Evolutionary conservation across 441 rosid genomes (phyloP).

Genomic region (Rhodomyrtus psidioides): DNA sequence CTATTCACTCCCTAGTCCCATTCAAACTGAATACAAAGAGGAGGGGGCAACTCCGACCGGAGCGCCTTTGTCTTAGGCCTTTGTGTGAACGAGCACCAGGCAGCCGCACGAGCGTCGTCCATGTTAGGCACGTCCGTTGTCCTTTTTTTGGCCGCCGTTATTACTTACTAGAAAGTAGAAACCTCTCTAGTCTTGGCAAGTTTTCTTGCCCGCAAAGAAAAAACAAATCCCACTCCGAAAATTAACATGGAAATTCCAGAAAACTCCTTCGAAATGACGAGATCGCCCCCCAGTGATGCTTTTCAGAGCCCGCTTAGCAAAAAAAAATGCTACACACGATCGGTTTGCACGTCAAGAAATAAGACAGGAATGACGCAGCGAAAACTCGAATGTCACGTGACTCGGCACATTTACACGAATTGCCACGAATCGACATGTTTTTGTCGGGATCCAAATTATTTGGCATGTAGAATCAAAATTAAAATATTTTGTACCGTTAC

Average conservation of each 20-base stretch:
- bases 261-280: background rate
- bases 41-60: background rate
- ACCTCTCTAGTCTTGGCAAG: background rate
- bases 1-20: too few species aligned
- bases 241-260: background rate
- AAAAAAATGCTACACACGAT: background rate
- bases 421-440: too few species aligned
- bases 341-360: background rate
- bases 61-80: background rate
- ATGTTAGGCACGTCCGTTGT: background rate
- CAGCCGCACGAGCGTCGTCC: background rate
- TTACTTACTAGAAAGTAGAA: background rate
- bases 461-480: too few species aligned
- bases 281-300: background rate
- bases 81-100: background rate
- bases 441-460: too few species aligned
- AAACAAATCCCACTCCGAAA: background rate
- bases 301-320: too few species aligned
- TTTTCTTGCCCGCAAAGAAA: background rate
- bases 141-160: too few species aligned
- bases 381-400: too few species aligned
- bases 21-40: background rate
- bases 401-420: accelerated
- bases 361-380: too few species aligned
- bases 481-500: background rate